A percentile compares a stretch with the other conserved stretches of the same genome.
phyloP scores from a whole-genome alignment of 257 asterid species.

The Solanum ahanhuiri region DNA sequence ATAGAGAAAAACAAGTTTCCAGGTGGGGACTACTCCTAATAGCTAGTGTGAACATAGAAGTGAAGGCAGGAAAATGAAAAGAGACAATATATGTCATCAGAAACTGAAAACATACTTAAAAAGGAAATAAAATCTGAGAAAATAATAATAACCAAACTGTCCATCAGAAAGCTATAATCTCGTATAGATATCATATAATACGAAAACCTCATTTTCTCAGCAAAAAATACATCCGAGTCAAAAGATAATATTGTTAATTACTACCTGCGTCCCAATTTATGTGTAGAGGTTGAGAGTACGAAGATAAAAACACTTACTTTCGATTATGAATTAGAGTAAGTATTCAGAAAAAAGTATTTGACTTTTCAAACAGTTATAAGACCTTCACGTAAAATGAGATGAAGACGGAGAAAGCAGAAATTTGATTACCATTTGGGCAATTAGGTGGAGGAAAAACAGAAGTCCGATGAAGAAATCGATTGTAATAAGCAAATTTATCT shows the following conservation, averaged over 20 bases:
- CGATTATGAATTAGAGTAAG: neutral
- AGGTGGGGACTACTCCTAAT: neutral
- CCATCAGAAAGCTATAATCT: neutral
- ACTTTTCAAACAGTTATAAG: neutral
- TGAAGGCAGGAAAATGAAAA: neutral
- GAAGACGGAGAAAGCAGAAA: neutral
- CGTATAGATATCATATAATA: neutral
- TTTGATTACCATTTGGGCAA: slow-evolving; percentile 31
- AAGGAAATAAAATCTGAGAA: neutral
- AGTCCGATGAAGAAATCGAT: slow-evolving; percentile 24
- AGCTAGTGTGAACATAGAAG: neutral
- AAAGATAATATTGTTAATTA: neutral
- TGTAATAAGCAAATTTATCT: slow-evolving; percentile 26
- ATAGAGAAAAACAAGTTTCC: neutral
- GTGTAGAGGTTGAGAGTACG: neutral
- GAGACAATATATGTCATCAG: neutral
- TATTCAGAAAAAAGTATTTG: neutral
- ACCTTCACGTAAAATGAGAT: neutral
- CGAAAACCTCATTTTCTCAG: neutral
- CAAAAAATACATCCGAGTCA: neutral
- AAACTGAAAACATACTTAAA: neutral
- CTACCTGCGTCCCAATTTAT: neutral
- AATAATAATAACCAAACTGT: neutral
- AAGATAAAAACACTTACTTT: neutral
- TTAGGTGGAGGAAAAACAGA: slow-evolving; percentile 15